phyloP scores from a whole-genome alignment of 148 eudicot genomes.

The Dianthus caryophyllus region DNA sequence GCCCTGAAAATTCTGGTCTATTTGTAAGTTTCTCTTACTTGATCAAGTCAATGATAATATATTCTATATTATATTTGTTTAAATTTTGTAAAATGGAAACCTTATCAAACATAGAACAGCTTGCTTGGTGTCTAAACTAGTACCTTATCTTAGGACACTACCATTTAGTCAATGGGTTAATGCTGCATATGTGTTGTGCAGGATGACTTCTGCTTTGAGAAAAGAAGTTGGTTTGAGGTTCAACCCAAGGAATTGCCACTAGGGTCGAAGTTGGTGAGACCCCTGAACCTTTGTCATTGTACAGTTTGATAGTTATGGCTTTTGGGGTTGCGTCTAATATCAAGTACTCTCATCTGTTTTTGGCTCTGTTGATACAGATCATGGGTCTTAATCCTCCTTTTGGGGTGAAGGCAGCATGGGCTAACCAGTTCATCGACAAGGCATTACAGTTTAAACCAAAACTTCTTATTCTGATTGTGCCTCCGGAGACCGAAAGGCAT shows the following conservation, averaged over 20 bases:
- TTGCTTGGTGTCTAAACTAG: too few species aligned
- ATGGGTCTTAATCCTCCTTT: constrained; percentile 96
- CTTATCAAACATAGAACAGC: too few species aligned
- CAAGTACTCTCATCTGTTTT: not conserved
- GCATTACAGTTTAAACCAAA: constrained; percentile 85
- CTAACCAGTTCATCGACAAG: constrained; percentile 77
- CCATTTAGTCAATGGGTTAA: not conserved
- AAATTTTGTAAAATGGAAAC: too few species aligned
- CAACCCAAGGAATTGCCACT: constrained; percentile 43
- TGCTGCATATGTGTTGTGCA: constrained; percentile 21
- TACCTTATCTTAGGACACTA: not conserved
- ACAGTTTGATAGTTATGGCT: not conserved
- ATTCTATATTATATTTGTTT: too few species aligned
- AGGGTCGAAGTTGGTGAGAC: constrained; percentile 56
- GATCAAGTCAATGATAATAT: too few species aligned
- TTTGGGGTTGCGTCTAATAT: not conserved
- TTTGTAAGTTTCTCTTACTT: too few species aligned
- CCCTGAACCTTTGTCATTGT: not conserved
- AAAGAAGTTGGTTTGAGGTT: constrained; percentile 55
- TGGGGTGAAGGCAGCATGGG: constrained; percentile 65
- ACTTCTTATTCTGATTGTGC: constrained; percentile 83
- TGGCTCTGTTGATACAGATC: constrained; percentile 42
- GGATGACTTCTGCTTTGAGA: constrained; percentile 64
- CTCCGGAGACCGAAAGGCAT: constrained; percentile 67
- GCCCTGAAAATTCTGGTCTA: too few species aligned